Evolutionary conservation across 78 protist genomes (phyloP).

Genomic region (Diacronema lutheri): DNA sequence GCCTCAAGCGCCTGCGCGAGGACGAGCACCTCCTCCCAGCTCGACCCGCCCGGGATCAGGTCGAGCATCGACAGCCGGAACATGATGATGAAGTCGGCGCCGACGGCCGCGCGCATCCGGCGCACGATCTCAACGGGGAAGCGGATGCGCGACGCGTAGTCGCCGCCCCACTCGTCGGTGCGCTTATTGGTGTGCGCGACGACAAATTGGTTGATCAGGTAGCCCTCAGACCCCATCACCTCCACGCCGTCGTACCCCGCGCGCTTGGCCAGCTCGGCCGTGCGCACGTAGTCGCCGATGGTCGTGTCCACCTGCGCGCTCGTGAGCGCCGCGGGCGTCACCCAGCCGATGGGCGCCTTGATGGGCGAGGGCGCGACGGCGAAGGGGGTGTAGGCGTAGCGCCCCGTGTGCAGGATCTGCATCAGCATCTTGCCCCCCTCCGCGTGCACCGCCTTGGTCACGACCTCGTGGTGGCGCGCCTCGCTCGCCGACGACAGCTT

Average conservation of each 20-base stretch:
- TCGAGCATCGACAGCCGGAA: slow-evolving; percentile 67
- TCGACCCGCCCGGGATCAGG: slow-evolving; percentile 35
- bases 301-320: slow-evolving; percentile 24
- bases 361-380: slow-evolving; percentile 27
- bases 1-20: slow-evolving; percentile 36
- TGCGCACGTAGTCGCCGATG: slow-evolving; percentile 22
- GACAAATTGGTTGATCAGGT: slow-evolving; percentile 68
- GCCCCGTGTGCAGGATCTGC: slow-evolving; percentile 44
- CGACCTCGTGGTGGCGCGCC: slow-evolving; percentile 37
- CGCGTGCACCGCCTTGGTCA: slow-evolving; percentile 52
- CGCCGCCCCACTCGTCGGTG: slow-evolving; percentile 69
- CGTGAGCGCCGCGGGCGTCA: slow-evolving; percentile 42
- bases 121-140: slow-evolving; percentile 56
- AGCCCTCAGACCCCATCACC: slow-evolving; percentile 68
- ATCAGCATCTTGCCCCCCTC: slow-evolving; percentile 29
- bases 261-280: too few species aligned
- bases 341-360: slow-evolving; percentile 49
- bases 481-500: slow-evolving; percentile 30
- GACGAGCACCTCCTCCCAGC: slow-evolving; percentile 31
- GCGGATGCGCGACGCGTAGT: slow-evolving; percentile 47
- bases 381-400: slow-evolving; percentile 39
- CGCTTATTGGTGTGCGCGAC: slow-evolving; percentile 54
- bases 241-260: slow-evolving; percentile 8
- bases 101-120: not conserved
- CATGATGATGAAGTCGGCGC: slow-evolving; percentile 65